A percentile compares a stretch with the other conserved stretches of the same genome.
Evolutionary conservation across 2,329 filamentous ascomycete genomes (phyloP).

Genomic region (Erysiphe neolycopersici): DNA sequence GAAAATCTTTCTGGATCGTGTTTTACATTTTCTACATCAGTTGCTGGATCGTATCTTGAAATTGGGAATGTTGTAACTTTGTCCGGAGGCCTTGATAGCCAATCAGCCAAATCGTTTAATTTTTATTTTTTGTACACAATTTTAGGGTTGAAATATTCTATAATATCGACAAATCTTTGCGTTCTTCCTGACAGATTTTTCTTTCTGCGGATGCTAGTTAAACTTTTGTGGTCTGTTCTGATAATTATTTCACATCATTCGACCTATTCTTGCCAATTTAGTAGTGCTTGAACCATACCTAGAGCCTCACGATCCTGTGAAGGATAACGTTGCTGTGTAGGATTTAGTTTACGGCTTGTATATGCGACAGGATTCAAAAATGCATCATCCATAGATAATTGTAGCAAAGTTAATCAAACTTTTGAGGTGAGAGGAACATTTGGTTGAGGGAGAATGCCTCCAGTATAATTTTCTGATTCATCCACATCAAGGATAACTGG

Average conservation of each 20-base stretch:
- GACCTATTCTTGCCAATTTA: slow-evolving; percentile 1
- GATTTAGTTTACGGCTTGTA: neutral
- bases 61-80: neutral
- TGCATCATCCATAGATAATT: neutral
- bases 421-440: neutral
- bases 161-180: neutral
- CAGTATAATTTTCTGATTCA: neutral
- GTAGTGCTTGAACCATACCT: neutral
- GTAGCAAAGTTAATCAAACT: neutral
- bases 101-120: neutral
- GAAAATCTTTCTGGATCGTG: neutral
- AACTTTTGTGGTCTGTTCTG: neutral
- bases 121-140: neutral
- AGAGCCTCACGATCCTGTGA: neutral
- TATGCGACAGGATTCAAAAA: neutral
- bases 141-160: slow-evolving; percentile 1
- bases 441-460: neutral
- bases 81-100: neutral
- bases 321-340: neutral
- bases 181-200: neutral
- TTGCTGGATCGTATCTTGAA: neutral
- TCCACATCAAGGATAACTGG: neutral
- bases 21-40: neutral
- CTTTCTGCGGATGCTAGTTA: neutral
- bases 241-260: neutral